Base-by-base conservation (phyloP, 441 rosid genomes). In the Aquilaria agallochum region DNA sequence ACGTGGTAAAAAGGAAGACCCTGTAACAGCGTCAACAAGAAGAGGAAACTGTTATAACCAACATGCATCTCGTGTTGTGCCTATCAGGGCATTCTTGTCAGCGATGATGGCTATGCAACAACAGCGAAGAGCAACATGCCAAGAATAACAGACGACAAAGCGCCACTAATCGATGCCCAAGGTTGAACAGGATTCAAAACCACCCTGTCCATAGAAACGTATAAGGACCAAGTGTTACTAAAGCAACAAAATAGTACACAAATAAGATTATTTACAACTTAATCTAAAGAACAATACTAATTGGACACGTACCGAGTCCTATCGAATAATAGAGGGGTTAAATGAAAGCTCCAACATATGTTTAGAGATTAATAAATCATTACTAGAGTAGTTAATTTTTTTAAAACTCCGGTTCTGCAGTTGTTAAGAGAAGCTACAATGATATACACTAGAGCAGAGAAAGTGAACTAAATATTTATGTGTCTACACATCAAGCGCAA, bases 111-210 rank as follows among this genome's bases (percentile, higher is more conserved):
- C 42, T 40, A 40, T 5, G 45, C 2, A 4, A 40, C 45, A 40
- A 40, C 45, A 40, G 5, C 10, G 2, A 40, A 40, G 9, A 6
- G 9, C 0, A 4, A 40, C 9, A 40, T 40, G 45, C 45, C 42
- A 36, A 40, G 5, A 40, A 40, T 1, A 40, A 40, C 45, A 2
- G 45, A 2, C 0, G 45, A 40, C 45, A 40, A 40, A 5, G 5
- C 45, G 9, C 45, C 46, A 74, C 84, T 83, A 91, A 67, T 92
- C 98, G 69, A 92, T 92, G 78, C 93, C 95, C 89, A 87, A 78
- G 59, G 91, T 85, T 58, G 88, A 85, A 70, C 74, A 87, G 59
- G 96, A 88, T 75, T 89, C 96, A 69, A 76, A 77, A 59, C 80
- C 87, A 78, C 95, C 96, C 96, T 92, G 89, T 57, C 75, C 77